Conservation (phyloP, 768 basidiomycete species). For the Phanerodontia chrysosporium region DNA sequence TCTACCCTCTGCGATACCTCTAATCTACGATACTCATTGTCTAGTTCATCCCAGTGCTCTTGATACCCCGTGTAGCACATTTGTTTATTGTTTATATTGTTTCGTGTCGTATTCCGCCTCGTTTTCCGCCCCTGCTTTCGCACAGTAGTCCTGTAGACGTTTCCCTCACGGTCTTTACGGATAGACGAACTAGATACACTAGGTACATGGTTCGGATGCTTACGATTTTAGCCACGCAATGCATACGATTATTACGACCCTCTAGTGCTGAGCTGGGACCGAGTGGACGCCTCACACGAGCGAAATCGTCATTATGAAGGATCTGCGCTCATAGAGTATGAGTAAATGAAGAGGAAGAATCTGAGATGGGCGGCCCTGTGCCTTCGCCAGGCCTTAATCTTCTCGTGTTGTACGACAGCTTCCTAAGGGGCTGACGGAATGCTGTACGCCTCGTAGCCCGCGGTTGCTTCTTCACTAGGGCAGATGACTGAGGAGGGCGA, state of each 20-base stretch:
- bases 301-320: not conserved
- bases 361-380: not conserved
- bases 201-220: conserved; percentile 15
- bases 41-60: conserved; percentile 2
- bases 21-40: conserved; percentile 4
- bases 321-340: not conserved
- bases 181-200: conserved; percentile 16
- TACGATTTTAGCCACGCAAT: conserved; percentile 12
- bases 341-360: not conserved
- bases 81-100: conserved; percentile 12
- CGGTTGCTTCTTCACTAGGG: not conserved
- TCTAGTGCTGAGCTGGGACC: not conserved
- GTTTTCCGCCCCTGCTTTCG: not conserved
- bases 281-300: not conserved
- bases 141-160: not conserved
- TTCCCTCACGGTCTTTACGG: conserved; percentile 3
- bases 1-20: conserved; percentile 8
- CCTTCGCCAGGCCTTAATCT: not conserved
- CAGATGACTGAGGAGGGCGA: too few relatives aligned
- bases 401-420: not conserved
- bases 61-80: conserved; percentile 12
- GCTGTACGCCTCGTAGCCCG: not conserved
- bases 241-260: conserved; percentile 17
- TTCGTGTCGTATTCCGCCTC: not conserved
- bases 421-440: not conserved